Evolutionary conservation across 441 rosid genomes (phyloP), one percentile per base, ranked within the genome.

Genomic region (Daphne laureola): DNA sequence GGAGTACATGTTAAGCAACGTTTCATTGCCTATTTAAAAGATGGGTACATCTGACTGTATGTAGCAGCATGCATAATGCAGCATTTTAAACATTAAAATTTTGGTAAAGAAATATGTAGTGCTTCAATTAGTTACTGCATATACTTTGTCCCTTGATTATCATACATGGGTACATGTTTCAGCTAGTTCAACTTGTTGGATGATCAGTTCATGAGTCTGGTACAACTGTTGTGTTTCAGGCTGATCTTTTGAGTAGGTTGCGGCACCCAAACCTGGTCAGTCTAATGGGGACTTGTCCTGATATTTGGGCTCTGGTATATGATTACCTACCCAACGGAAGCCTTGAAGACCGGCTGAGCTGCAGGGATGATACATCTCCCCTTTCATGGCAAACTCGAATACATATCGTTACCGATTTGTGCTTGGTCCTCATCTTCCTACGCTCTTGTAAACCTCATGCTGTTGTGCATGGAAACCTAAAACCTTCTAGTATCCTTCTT

Each of bases 211-310:
- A 8, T 18, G 21, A 16, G 12, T 18, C 14, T 47, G 36, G 16
- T 6, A 12, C 11, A 17, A 16, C 43, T 12, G 5, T 17, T 41
- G 50, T 36, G 43, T 54, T 70, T 51, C 78, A 78, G 83, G 80
- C 72, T 55, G 68, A 67, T 25, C 45, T 69, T 27, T 53, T 74
- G 63, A 72, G 77, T 36, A 78, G 72, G 66, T 21, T 69, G 56
- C 72, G 83, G 63, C 83, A 78, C 58, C 83, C 83, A n/a, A 74
- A 78, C 59, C 63, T 78, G 17, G 63, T 78, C 16, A 65, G 72
- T 8, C 74, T 78, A 1, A 65, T 78, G 40, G 83, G 83, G 54
- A 70, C 60, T 41, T 75, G 83, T 61, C 74, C 71, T 5, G 83
- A 78, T 17, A 67, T 63, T 12, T 63, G 61, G 57, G 66, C 69